phyloP scores from a whole-genome alignment of 1,139 yeast genomes.

The Pichia kudriavzevii region DNA sequence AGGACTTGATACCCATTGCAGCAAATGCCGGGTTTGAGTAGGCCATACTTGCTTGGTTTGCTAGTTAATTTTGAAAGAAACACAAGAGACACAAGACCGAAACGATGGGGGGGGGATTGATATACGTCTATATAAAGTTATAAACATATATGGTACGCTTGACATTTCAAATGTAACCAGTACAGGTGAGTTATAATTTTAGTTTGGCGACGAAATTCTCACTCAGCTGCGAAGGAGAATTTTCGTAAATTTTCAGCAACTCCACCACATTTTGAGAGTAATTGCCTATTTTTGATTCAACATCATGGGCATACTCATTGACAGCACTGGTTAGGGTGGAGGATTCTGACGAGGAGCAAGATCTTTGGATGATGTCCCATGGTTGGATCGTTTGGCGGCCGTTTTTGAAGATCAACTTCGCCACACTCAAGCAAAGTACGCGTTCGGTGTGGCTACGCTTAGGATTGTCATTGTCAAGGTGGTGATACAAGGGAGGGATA shows the following conservation, averaged over 20 bases:
- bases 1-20: conserved; percentile 77
- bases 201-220: too few relatives aligned
- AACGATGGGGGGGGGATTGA: too few relatives aligned
- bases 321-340: too few relatives aligned
- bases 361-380: conserved; percentile 3
- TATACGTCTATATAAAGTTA: too few relatives aligned
- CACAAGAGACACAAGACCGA: too few relatives aligned
- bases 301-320: not conserved
- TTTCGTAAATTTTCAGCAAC: conserved; percentile 5
- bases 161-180: too few relatives aligned
- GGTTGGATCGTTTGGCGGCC: conserved; percentile 35
- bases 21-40: conserved; percentile 80
- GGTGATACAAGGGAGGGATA: conserved; percentile 9
- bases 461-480: not conserved
- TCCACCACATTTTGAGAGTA: conserved; percentile 3
- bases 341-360: too few relatives aligned
- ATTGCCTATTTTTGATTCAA: not conserved
- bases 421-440: conserved; percentile 47
- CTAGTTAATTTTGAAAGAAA: not conserved
- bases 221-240: too few relatives aligned
- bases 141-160: too few relatives aligned
- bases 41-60: not conserved
- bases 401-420: conserved; percentile 74
- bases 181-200: too few relatives aligned
- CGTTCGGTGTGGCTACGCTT: too few relatives aligned